phyloP scores from a whole-genome alignment of 2,329 filamentous ascomycete species.

The Diplodia seriata region DNA sequence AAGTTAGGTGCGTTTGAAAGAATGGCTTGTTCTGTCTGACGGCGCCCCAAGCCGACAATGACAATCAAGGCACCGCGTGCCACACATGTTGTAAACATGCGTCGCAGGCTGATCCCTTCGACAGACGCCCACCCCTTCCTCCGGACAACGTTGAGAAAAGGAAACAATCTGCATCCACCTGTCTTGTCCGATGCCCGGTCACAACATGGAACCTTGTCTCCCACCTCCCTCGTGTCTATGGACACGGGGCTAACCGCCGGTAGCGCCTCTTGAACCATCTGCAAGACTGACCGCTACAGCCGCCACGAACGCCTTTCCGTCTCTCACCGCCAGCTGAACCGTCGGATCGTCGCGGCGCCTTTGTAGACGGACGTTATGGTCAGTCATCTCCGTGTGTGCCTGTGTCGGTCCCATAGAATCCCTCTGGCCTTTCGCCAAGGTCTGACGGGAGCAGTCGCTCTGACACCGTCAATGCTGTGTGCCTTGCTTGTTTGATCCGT shows the following conservation, averaged over 20 bases:
- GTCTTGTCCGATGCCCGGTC: background rate
- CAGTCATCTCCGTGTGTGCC: slow-evolving; percentile 4
- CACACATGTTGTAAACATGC: slow-evolving; percentile 20
- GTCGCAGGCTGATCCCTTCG: background rate
- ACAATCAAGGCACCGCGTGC: background rate
- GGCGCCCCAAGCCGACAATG: background rate
- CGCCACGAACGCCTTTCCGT: slow-evolving; percentile 21
- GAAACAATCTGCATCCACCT: slow-evolving; percentile 18
- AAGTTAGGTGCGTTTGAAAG: slow-evolving; percentile 1
- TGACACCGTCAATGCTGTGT: slow-evolving; percentile 1
- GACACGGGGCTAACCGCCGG: background rate
- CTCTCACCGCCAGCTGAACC: slow-evolving; percentile 17
- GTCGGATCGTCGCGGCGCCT: background rate
- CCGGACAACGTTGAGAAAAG: slow-evolving; percentile 18
- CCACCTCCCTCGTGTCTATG: too few species aligned
- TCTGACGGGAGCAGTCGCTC: background rate
- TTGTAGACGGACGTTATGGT: background rate
- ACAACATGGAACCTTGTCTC: background rate
- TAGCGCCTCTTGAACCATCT: slow-evolving; percentile 20
- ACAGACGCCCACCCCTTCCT: too few species aligned
- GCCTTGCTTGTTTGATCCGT: background rate
- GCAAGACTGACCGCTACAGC: slow-evolving; percentile 27
- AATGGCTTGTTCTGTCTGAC: slow-evolving; percentile 12
- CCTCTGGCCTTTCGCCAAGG: background rate
- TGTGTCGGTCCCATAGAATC: background rate